Base-by-base conservation (phyloP, 2,329 filamentous ascomycete genomes). In the Pestalotiopsis sp. region DNA sequence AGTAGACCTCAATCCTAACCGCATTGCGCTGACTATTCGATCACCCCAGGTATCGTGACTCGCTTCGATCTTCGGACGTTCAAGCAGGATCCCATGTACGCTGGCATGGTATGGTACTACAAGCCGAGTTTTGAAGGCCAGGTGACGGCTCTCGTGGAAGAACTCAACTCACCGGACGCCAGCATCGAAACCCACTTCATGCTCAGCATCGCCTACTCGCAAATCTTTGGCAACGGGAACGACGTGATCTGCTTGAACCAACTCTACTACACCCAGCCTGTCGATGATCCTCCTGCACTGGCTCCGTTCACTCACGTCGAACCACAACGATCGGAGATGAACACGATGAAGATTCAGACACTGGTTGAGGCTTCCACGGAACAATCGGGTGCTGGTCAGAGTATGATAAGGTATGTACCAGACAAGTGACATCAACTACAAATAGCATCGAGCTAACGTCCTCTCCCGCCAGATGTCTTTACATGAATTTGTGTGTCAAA, bases 201-300 rank as follows among this genome's bases (percentile, higher is more conserved):
- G 66, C 52, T 70, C 52, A 68, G 59, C n/a, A 9, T 69, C 9
- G 57, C 57, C 63, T 71, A 27, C 38, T 36, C 64, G 13, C 41
- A 5, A 14, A 7, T n/a, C 4, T 49, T 49, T 49, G 41, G 41
- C 41, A 14, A 14, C 20, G n/a, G 68, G 2, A 59, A 59, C n/a
- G n/a, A 58, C 13, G 61, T 36, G 2, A 64, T 70, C 64, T 66
- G 70, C 2, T 36, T 71, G 1, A 68, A 70, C 20, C 66, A 70
- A 20, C 45, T 67, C 27, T 71, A 69, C 52, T 71, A 68, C 13
- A 69, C 66, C 9, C 56, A 38, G 3, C 36, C 64, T 31, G 61
- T 59, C 11, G 70, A 56, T 36, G 63, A 65, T 25, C 66, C 66
- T 4, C 49, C 68, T 6, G 60, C 67, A 2, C 14, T 49, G 13